These are phyloP conservation scores for Ceratocystiopsis minuta DNA, from an alignment of 2,329 filamentous ascomycete species.

Conservation along the genomic window DNA sequence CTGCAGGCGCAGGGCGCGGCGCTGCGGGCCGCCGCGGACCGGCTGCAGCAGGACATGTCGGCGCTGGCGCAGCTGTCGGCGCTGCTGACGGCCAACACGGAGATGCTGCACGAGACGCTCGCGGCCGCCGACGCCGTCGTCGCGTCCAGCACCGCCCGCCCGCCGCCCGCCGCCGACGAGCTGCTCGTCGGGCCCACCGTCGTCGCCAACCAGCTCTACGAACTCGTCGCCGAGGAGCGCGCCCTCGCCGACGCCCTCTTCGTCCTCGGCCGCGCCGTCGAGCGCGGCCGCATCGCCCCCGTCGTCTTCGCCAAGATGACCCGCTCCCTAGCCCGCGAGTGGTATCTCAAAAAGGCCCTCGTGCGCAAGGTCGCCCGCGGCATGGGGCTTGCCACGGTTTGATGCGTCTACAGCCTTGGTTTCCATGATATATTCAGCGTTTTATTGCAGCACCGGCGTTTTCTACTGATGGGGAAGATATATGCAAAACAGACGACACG, in stretches of 20 bases:
- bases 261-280: conserved; percentile 56
- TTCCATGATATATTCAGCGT: not conserved
- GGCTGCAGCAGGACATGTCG: conserved; percentile 55
- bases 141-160: conserved; percentile 47
- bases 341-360: conserved; percentile 69
- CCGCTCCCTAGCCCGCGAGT: conserved; percentile 55
- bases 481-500: too few species aligned
- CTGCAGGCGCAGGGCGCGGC: conserved; percentile 64
- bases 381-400: conserved; percentile 39
- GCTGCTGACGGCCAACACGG: conserved; percentile 58
- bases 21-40: conserved; percentile 49
- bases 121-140: conserved; percentile 64
- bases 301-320: conserved; percentile 67
- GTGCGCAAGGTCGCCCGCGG: conserved; percentile 60
- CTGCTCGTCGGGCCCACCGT: conserved; percentile 85
- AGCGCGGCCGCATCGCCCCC: conserved; percentile 50
- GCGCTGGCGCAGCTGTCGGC: conserved; percentile 53
- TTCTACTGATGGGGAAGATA: not conserved
- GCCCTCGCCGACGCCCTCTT: conserved; percentile 78
- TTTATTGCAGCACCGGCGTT: not conserved
- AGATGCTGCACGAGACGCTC: conserved; percentile 60
- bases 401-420: not conserved
- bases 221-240: conserved; percentile 71
- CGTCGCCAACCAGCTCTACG: conserved; percentile 83
- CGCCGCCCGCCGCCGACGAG: conserved; percentile 67